Evolutionary conservation across 1,284 basidiomycete species (phyloP), one percentile per base, ranked within the genome.

Genomic region (Golubevia sp.): DNA sequence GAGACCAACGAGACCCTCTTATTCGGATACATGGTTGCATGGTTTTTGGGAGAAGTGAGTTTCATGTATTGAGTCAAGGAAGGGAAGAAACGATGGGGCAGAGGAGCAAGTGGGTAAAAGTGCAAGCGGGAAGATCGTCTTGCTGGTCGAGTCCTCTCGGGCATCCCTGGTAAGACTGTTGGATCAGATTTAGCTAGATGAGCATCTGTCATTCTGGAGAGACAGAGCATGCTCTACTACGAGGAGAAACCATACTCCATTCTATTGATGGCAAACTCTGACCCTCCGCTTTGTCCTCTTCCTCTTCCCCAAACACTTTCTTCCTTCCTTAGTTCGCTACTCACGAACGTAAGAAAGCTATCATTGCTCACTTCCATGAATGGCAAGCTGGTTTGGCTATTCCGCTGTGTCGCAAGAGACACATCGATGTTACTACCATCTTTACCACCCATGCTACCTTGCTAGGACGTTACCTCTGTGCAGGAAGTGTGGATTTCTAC

Each of bases 1-100:
- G 96, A 98, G 85, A 98, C 95, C 27, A 99, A 99, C 87, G 95
- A 99, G 84, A 92, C 94, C n/a, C 94, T 99, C 80, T 87, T 97
- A 63, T 95, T 98, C 85, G 96, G 96, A n/a, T 98, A 99, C 85
- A 90, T 99, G 68, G 92, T 96, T 59, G 94, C 96, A n/a, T 99
- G 96, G 96, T 98, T 99, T 87, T 88, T 99, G 24, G 96, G 96
- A 76, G 95, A 97, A 87, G 93, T 93, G 68, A 71, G 90, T 85
- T 30, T 8, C n/a, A n/a, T n/a, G n/a, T n/a, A n/a, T n/a, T n/a
- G n/a, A n/a, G n/a, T n/a, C n/a, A n/a, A n/a, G n/a, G n/a, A n/a
- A n/a, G n/a, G n/a, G n/a, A n/a, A n/a, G n/a, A n/a, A n/a, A n/a
- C n/a, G n/a, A n/a, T n/a, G n/a, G n/a, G n/a, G n/a, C n/a, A n/a